These are phyloP conservation scores for Cytospora piceae DNA, from an alignment of 2,329 filamentous ascomycete species.

Conservation along the genomic window DNA sequence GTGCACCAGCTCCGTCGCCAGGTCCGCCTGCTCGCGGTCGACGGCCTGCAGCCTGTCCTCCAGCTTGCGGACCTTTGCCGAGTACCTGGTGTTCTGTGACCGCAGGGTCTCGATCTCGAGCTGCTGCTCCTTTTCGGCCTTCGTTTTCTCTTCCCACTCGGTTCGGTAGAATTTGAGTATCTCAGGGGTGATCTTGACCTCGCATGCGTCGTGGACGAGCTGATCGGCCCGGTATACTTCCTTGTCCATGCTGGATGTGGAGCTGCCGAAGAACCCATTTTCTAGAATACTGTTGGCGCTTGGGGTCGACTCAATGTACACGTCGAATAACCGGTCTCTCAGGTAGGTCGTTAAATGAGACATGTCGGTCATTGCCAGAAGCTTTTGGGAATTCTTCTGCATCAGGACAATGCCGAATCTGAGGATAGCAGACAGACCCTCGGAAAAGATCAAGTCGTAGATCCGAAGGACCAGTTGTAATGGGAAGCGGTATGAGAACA, in stretches of 20 bases:
- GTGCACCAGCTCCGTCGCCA: slow-evolving; percentile 89
- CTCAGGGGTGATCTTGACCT: slow-evolving; percentile 81
- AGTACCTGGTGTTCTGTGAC: slow-evolving; percentile 66
- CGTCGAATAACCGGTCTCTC: slow-evolving; percentile 93
- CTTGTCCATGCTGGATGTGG: slow-evolving; percentile 86
- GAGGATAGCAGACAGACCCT: slow-evolving; percentile 89
- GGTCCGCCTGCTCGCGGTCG: slow-evolving; percentile 86
- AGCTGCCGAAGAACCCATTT: slow-evolving; percentile 95
- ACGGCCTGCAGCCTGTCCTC: slow-evolving; percentile 88
- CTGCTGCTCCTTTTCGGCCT: slow-evolving; percentile 80
- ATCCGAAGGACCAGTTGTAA: slow-evolving; percentile 94
- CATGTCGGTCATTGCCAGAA: slow-evolving; percentile 91
- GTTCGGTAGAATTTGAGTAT: slow-evolving; percentile 77
- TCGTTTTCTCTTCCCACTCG: slow-evolving; percentile 93
- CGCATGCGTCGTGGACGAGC: slow-evolving; percentile 89
- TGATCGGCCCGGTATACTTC: slow-evolving; percentile 95
- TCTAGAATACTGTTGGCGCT: slow-evolving; percentile 93
- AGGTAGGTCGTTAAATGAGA: slow-evolving; percentile 83
- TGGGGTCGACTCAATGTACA: slow-evolving; percentile 93
- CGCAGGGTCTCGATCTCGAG: slow-evolving; percentile 77
- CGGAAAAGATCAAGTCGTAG: slow-evolving; percentile 92
- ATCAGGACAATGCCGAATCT: slow-evolving; percentile 95
- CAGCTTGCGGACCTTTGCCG: slow-evolving; percentile 77
- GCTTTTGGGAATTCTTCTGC: slow-evolving; percentile 82
- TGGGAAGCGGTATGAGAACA: slow-evolving; percentile 98